phyloP scores from a whole-genome alignment of 768 basidiomycete genomes.

The Lyophyllum decastes region DNA sequence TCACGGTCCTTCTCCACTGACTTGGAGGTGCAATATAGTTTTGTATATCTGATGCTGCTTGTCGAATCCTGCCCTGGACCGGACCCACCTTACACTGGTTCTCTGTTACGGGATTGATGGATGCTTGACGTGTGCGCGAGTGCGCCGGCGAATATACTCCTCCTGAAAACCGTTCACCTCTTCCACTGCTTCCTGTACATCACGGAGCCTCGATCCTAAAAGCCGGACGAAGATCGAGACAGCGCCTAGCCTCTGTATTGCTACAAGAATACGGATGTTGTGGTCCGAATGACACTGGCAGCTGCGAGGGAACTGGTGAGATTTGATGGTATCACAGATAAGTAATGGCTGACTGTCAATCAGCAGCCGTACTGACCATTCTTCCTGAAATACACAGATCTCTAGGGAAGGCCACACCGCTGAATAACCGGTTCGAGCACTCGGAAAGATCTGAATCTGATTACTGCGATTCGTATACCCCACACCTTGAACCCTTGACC shows the following conservation, averaged over 20 bases:
- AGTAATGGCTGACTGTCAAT: slow-evolving; percentile 13
- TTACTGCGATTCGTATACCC: not conserved
- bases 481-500: not conserved
- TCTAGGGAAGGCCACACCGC: not conserved
- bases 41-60: not conserved
- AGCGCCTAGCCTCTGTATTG: not conserved
- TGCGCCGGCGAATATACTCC: not conserved
- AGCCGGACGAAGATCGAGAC: slow-evolving; percentile 1
- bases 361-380: not conserved
- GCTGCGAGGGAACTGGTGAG: slow-evolving; percentile 2
- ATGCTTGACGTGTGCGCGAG: not conserved
- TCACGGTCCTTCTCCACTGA: not conserved
- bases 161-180: not conserved
- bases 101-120: not conserved
- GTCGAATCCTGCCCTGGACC: not conserved
- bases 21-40: not conserved
- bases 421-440: slow-evolving; percentile 18
- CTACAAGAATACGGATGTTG: not conserved
- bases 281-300: slow-evolving; percentile 7
- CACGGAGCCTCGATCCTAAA: slow-evolving; percentile 7
- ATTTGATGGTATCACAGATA: slow-evolving; percentile 16
- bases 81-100: not conserved
- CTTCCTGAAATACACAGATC: slow-evolving; percentile 2
- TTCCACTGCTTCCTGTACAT: not conserved
- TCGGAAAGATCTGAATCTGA: slow-evolving; percentile 4